Evolutionary conservation across 1,284 basidiomycete species (phyloP), one percentile per base, ranked within the genome.

Genomic region (Pascua sp.): DNA sequence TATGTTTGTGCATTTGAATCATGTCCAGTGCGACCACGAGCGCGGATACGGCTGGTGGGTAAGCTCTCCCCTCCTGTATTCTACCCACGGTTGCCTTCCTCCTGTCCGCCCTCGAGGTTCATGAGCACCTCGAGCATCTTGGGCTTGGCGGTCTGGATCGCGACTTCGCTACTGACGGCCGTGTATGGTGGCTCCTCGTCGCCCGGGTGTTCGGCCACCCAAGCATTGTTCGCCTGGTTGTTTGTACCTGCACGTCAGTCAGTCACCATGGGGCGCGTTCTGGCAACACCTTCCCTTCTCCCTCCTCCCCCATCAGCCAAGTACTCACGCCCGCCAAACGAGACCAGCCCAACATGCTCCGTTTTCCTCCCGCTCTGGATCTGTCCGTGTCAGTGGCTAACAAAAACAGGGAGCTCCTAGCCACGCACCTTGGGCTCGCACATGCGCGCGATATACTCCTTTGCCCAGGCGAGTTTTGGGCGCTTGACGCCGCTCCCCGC

Each of bases 321-420:
- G 24, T 32, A 32, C 72, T 61, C 66, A 88, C 90, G 82, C 72
- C 90, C 85, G 12, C 92, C 92, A 68, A 91, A 93, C 5, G 87
- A 78, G 47, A 95, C 83, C 39, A 97, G 83, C 16, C 89, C 90
- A 68, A 91, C 91, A 67, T 90, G 86, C 68, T 95, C 92, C 11
- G 93, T 95, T 79, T 96, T 96, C 45, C 92, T 81, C 7, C 86
- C 89, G 63, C 88, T 85, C 70, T 86, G 91, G 59, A 96, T 91
- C 91, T 93, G 64, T 16, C 17, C 37, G 50, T 49, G 15, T 39
- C 37, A 40, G 42, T n/a, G 11, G 12, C 11, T 8, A 11, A n/a
- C 5, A 41, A 11, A 15, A 51, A n/a, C n/a, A n/a, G n/a, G n/a
- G 39, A 60, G 51, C 48, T 56, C 40, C 12, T 15, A 16, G 36